Evolutionary conservation across 495 filamentous ascomycete species (phyloP), one percentile per base, ranked within the genome.

Genomic region (Annulohypoxylon bovei): DNA sequence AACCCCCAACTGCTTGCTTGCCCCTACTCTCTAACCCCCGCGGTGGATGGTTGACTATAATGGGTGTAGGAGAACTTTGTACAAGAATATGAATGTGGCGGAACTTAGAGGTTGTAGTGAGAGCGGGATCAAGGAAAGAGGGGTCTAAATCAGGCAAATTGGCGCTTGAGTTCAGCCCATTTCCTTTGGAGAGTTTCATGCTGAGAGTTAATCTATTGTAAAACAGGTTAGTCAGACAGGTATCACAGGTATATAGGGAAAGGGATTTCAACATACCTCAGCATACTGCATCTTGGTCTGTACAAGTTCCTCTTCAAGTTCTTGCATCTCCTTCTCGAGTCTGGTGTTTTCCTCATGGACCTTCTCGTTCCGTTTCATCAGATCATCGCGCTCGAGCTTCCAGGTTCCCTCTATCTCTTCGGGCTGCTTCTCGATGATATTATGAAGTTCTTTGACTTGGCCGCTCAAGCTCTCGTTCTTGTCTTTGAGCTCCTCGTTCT

Each of bases 301-400:
- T 63, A 99, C 96, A 49, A 99, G 81, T 73, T 90, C 89, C 80
- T 95, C 94, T 84, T 98, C 95, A 87, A 99, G 95, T 62, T 98
- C 95, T 30, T 87, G 87, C 87, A 96, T 88, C 75, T 93, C 90
- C 79, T 97, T 97, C 77, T 97, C 93, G 72, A 99, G 82, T 33
- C 82, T 84, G 56, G 91, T 86, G 71, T 98, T 98, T 83, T 97
- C 94, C 54, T 97, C 94, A 75, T 98, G 95, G 16, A 98, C 95
- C 73, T 96, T 94, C 27, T 91, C 85, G 75, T 98, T 98, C 59
- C 94, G 88, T 77, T 93, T 88, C 89, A 98, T 94, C 73, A 98
- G 88, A 12, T 91, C 88, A 30, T 97, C 94, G 85, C 97, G 95
- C 80, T 99, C 95, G 4, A 84, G 87, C 75, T 89, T 88, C 70